Conservation (phyloP, 2,329 filamentous ascomycete genomes). For the Penicillium sp. region DNA sequence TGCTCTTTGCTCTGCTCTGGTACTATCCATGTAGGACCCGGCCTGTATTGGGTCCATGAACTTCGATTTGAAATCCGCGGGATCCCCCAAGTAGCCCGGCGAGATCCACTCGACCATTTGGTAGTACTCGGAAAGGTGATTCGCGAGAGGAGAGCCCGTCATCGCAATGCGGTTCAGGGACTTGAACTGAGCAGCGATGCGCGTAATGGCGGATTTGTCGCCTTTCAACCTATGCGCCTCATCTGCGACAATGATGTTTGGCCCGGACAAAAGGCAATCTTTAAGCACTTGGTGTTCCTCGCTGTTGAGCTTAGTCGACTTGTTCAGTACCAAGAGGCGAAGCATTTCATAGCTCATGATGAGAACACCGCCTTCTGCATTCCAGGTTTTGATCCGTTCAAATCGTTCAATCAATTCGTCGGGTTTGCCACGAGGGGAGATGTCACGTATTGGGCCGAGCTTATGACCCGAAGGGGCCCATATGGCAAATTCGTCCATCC, state of each 20-base stretch:
- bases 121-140: constrained; percentile 78
- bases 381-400: constrained; percentile 55
- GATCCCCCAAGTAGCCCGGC: constrained; percentile 67
- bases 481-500: constrained; percentile 67
- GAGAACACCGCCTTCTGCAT: constrained; percentile 62
- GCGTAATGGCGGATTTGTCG: constrained; percentile 48
- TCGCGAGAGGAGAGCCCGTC: constrained; percentile 80
- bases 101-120: constrained; percentile 85
- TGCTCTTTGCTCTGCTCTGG: constrained; percentile 48
- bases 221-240: constrained; percentile 82
- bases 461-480: constrained; percentile 57
- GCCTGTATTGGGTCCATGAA: constrained; percentile 68
- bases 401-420: constrained; percentile 37
- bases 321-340: constrained; percentile 40
- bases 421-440: constrained; percentile 44
- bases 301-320: constrained; percentile 27
- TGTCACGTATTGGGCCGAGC: constrained; percentile 54
- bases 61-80: constrained; percentile 62
- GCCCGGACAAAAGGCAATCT: constrained; percentile 52
- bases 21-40: constrained; percentile 65
- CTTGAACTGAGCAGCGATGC: constrained; percentile 54
- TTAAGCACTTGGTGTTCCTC: constrained; percentile 39
- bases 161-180: constrained; percentile 72
- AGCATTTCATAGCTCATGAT: constrained; percentile 71
- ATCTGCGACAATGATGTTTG: constrained; percentile 74